Evolutionary conservation across 2,329 filamentous ascomycete genomes (phyloP).

Genomic region (Colletotrichum sp.): DNA sequence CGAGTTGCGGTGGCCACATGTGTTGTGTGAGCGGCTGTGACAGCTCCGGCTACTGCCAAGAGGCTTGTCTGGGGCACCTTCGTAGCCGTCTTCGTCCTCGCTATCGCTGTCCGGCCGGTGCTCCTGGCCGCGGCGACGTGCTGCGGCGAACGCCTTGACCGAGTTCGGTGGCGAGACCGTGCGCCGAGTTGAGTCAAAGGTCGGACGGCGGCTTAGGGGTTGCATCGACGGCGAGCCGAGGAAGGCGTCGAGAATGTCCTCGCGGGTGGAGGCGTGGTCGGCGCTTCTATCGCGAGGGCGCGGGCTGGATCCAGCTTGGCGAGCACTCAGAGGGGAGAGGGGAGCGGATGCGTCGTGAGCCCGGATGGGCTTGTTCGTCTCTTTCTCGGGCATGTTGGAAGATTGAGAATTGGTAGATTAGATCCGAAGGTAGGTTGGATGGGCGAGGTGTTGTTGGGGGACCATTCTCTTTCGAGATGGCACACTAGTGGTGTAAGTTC

Average conservation of each 20-base stretch:
- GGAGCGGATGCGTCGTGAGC: neutral
- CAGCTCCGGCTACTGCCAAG: slow-evolving; percentile 68
- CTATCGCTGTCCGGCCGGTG: slow-evolving; percentile 39
- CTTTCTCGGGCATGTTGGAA: neutral
- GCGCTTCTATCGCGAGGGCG: neutral
- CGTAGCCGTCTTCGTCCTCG: slow-evolving; percentile 37
- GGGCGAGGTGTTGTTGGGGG: neutral
- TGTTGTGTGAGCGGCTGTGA: slow-evolving; percentile 60
- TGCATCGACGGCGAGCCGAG: neutral
- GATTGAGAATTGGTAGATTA: neutral
- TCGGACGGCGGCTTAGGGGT: slow-evolving; percentile 50
- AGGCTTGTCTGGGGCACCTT: slow-evolving; percentile 64
- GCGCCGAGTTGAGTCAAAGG: slow-evolving; percentile 54
- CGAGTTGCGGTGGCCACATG: slow-evolving; percentile 57
- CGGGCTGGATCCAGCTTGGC: neutral
- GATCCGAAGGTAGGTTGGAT: neutral
- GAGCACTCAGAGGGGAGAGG: neutral
- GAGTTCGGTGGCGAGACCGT: slow-evolving; percentile 74
- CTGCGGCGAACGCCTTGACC: slow-evolving; percentile 94
- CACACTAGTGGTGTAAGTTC: rapidly evolving
- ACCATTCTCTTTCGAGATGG: neutral
- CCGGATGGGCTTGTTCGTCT: neutral
- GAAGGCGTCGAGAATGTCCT: neutral
- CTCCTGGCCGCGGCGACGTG: slow-evolving; percentile 81
- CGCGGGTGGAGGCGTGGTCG: neutral